Percentiles rank a stretch among this genome's conserved stretches.
Evolutionary conservation across 2,329 filamentous ascomycete species (phyloP).

Genomic region (Colletotrichum sp.): DNA sequence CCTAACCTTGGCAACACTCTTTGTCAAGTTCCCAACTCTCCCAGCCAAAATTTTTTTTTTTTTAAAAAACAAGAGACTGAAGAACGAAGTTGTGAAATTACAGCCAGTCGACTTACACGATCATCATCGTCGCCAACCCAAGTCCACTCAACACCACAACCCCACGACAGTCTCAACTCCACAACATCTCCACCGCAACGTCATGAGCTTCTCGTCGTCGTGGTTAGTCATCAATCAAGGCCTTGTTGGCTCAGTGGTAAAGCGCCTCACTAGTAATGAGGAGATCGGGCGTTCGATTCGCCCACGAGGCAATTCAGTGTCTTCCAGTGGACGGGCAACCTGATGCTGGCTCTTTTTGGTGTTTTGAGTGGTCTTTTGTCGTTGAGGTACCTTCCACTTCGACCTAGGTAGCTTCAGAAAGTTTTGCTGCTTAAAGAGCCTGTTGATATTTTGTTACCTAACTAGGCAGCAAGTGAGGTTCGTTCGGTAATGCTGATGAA

Average conservation of each 20-base stretch:
- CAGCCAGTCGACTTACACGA: not conserved
- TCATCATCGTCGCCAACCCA: not conserved
- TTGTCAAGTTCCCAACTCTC: not conserved
- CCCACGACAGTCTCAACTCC: too few relatives aligned
- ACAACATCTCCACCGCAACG: not conserved
- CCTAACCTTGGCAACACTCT: not conserved
- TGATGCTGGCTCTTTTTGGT: fast-evolving
- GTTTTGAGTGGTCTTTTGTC: not conserved
- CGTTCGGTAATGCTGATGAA: too few relatives aligned
- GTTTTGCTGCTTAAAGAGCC: too few relatives aligned
- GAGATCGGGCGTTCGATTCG: not conserved
- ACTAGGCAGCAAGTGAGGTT: too few relatives aligned
- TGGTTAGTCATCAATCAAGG: not conserved
- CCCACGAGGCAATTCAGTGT: not conserved
- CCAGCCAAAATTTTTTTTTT: too few relatives aligned
- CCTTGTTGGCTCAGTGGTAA: not conserved
- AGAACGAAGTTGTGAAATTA: not conserved
- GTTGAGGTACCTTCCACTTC: too few relatives aligned
- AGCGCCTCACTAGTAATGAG: not conserved
- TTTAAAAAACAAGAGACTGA: too few relatives aligned
- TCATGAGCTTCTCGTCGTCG: not conserved
- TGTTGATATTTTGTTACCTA: too few relatives aligned
- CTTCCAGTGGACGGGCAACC: fast-evolving
- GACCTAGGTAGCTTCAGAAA: too few relatives aligned
- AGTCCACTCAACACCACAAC: fast-evolving